A percentile compares a stretch with the other conserved stretches of the same genome.
These are phyloP conservation scores for Pestalotiopsis fici DNA, from an alignment of 2,329 filamentous ascomycete species.

Conservation along the genomic window DNA sequence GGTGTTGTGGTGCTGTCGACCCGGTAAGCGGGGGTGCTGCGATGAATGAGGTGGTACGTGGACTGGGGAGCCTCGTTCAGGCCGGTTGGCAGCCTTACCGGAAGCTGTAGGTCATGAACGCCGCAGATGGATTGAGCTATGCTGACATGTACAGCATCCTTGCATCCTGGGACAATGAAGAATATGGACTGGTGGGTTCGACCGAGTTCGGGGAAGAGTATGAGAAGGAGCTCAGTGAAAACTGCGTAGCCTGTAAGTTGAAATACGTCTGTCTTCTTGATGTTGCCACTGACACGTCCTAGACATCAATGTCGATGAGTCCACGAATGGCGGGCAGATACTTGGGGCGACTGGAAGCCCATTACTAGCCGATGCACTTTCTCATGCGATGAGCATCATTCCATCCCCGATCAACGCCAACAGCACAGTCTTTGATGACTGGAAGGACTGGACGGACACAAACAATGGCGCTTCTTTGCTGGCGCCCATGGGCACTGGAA, in stretches of 20 bases:
- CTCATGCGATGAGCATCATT: slow-evolving; percentile 50
- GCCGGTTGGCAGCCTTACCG: slow-evolving; percentile 66
- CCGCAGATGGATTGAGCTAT: not conserved
- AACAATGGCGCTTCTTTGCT: slow-evolving; percentile 34
- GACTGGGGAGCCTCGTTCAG: slow-evolving; percentile 63
- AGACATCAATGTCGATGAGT: slow-evolving; percentile 64
- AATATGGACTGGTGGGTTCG: slow-evolving; percentile 71
- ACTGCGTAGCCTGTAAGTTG: slow-evolving; percentile 59
- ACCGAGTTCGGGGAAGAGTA: slow-evolving; percentile 80
- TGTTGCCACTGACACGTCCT: not conserved
- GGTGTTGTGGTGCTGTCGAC: slow-evolving; percentile 72
- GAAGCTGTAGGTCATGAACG: slow-evolving; percentile 9
- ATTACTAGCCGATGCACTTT: slow-evolving; percentile 59
- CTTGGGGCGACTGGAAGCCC: slow-evolving; percentile 59
- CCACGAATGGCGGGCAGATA: slow-evolving; percentile 56
- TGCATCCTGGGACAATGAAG: slow-evolving; percentile 64
- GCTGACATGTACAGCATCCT: slow-evolving; percentile 54
- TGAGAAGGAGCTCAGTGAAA: slow-evolving; percentile 63
- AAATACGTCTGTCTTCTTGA: too few species aligned
- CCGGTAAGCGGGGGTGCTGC: slow-evolving; percentile 72
- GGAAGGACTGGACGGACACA: slow-evolving; percentile 30
- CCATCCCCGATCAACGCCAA: slow-evolving; percentile 49
- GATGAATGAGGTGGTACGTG: slow-evolving; percentile 68
- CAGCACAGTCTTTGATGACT: slow-evolving; percentile 41
- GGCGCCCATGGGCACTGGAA: slow-evolving; percentile 55